phyloP scores from a whole-genome alignment of 2,329 filamentous ascomycete species.

The Neofusicoccum parvum region DNA sequence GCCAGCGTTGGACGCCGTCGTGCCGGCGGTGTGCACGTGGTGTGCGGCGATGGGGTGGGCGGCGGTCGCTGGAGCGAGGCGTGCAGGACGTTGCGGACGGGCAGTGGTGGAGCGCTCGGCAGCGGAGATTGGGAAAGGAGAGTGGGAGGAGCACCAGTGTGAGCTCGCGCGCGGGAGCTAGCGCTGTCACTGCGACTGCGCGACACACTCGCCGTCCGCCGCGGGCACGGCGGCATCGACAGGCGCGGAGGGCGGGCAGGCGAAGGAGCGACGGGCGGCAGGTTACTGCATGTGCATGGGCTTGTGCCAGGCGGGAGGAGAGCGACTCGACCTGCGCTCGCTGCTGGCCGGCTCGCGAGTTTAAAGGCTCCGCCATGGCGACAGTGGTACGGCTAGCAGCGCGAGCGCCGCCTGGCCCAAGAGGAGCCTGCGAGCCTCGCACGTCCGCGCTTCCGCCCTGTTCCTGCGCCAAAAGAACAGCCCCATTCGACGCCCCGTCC shows the following conservation, averaged over 20 bases:
- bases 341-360: background rate
- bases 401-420: background rate
- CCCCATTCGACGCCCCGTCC: slow-evolving; percentile 1
- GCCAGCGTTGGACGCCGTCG: slow-evolving; percentile 27
- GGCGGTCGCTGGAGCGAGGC: background rate
- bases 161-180: background rate
- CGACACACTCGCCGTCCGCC: background rate
- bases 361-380: slow-evolving; percentile 1
- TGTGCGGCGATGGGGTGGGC: slow-evolving; percentile 6
- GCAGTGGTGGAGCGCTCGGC: slow-evolving; percentile 14
- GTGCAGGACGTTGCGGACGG: background rate
- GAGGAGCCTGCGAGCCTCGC: background rate
- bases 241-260: background rate
- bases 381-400: background rate
- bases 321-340: background rate
- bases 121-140: slow-evolving; percentile 17
- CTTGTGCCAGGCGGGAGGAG: too few species aligned
- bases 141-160: background rate
- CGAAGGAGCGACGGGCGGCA: slow-evolving; percentile 2
- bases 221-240: slow-evolving; percentile 5
- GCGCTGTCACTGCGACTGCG: background rate
- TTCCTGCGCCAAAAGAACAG: background rate
- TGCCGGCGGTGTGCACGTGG: slow-evolving; percentile 21
- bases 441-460: slow-evolving; percentile 12
- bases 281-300: background rate